These are phyloP conservation scores for Echeveria elegans DNA, from an alignment of 164 flowering plant genomes.

Conservation along the genomic window DNA sequence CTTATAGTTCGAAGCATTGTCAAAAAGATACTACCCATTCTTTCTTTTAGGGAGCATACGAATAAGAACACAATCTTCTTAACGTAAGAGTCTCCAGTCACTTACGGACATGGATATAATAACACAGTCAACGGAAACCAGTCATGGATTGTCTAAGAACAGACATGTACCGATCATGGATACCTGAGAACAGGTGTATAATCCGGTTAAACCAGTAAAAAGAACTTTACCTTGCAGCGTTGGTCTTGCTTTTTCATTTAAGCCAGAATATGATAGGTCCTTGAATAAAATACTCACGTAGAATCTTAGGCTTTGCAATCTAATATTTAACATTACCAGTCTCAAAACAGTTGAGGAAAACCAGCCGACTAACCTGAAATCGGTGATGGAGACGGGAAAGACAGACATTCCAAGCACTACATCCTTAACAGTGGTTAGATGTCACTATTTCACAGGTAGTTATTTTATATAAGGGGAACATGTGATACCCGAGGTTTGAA, in stretches of 20 bases:
- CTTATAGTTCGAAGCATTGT: slow-evolving; percentile 2
- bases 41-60: slow-evolving; percentile 15
- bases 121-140: not conserved
- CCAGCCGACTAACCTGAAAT: not conserved
- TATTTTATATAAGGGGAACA: too few species aligned
- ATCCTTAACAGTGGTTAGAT: too few species aligned
- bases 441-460: too few species aligned
- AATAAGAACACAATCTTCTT: slow-evolving; percentile 28
- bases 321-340: not conserved
- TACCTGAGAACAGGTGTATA: too few species aligned
- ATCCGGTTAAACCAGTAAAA: not conserved
- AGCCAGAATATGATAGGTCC: not conserved
- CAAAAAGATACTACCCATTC: not conserved
- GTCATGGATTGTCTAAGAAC: too few species aligned
- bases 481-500: too few species aligned
- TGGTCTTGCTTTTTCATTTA: too few species aligned
- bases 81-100: too few species aligned
- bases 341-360: not conserved
- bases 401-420: too few species aligned
- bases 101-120: too few species aligned
- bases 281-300: too few species aligned
- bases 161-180: not conserved
- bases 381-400: not conserved
- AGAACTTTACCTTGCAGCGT: not conserved
- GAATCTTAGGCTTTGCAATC: not conserved